These are phyloP conservation scores for Dalechampia spathulata DNA, from an alignment of 441 rosid species.

Conservation along the genomic window DNA sequence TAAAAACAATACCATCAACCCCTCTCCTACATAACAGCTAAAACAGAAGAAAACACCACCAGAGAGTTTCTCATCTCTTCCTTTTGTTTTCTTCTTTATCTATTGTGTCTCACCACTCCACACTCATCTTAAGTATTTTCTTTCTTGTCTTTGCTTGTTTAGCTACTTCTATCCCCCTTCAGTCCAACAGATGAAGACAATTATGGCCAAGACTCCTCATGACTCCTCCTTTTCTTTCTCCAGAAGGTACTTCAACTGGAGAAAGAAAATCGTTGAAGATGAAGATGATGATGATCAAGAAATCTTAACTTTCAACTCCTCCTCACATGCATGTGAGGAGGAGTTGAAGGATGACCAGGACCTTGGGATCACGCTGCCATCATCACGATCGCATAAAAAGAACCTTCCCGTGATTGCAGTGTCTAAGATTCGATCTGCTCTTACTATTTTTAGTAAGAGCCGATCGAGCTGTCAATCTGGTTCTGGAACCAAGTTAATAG, in stretches of 20 bases:
- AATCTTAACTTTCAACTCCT: conserved; percentile 29
- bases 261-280: conserved; percentile 39
- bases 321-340: conserved; percentile 21
- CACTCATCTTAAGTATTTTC: conserved; percentile 1
- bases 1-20: conserved; percentile 8
- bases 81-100: too few species aligned
- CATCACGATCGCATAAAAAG: conserved; percentile 23
- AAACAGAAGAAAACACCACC: conserved; percentile 21
- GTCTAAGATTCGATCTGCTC: conserved; percentile 57
- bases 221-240: conserved; percentile 48
- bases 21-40: conserved; percentile 9
- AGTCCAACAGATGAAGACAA: conserved; percentile 37
- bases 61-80: conserved; percentile 21
- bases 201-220: conserved; percentile 43
- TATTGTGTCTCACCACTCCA: conserved; percentile 7
- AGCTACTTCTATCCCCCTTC: not conserved
- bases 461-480: conserved; percentile 30
- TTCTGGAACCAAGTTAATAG: conserved; percentile 53
- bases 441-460: conserved; percentile 40
- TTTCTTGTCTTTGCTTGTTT: not conserved
- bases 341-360: conserved; percentile 16
- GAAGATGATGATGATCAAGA: conserved; percentile 43
- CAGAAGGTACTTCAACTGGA: conserved; percentile 80
- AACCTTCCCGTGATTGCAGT: conserved; percentile 50
- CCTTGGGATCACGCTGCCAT: conserved; percentile 3